Evolutionary conservation across 2,329 filamentous ascomycete genomes (phyloP).

Genomic region (Fusarium napiforme): DNA sequence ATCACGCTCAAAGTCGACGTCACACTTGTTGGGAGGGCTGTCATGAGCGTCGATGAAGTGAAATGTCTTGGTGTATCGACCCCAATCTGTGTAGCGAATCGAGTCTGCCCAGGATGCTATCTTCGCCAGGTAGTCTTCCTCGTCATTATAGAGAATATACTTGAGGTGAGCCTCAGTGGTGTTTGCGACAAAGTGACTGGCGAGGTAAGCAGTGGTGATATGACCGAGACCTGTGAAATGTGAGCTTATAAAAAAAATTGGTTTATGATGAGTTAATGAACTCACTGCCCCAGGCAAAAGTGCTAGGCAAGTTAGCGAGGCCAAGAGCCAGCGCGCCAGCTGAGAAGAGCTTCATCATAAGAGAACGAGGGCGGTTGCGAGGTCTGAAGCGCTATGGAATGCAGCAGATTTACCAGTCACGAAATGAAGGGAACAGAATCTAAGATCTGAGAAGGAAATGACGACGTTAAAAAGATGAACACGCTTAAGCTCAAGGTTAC

Average conservation of each 20-base stretch:
- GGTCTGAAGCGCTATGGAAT: not conserved
- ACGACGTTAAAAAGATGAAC: conserved; percentile 14
- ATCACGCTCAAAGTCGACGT: conserved; percentile 68
- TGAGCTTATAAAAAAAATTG: conserved; percentile 18
- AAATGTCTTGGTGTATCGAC: conserved; percentile 69
- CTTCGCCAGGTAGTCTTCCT: conserved; percentile 68
- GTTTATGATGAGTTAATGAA: conserved; percentile 28
- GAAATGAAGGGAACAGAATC: not conserved
- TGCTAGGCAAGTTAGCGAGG: conserved; percentile 49
- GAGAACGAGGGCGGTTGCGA: not conserved
- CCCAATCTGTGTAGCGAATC: conserved; percentile 72
- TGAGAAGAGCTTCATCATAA: conserved; percentile 49
- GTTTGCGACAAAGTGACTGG: conserved; percentile 67
- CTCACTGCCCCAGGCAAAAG: conserved; percentile 57
- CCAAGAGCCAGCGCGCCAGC: conserved; percentile 44
- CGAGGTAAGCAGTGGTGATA: conserved; percentile 72
- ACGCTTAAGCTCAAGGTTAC: not conserved
- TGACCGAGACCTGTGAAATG: conserved; percentile 66
- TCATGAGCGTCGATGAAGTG: conserved; percentile 78
- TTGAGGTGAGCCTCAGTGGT: conserved; percentile 68
- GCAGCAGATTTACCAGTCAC: not conserved
- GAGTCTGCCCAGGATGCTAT: conserved; percentile 76
- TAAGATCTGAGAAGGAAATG: not conserved
- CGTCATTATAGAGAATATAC: conserved; percentile 64
- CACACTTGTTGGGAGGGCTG: conserved; percentile 66